Evolutionary conservation across 73 alveolate genomes (phyloP).

Genomic region (Paraurostyla sp.): DNA sequence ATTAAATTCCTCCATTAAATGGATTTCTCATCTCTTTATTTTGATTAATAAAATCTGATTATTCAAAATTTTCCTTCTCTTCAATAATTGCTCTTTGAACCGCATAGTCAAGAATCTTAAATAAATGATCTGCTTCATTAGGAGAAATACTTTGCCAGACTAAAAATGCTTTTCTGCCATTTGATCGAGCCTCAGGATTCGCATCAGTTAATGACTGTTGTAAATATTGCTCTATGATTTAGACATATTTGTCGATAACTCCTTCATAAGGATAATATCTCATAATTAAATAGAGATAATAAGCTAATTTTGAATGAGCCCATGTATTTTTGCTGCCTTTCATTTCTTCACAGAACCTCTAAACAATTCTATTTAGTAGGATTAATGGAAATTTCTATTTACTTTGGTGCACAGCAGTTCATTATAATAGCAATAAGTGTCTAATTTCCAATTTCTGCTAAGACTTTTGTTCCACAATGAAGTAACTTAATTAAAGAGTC

Average conservation of each 20-base stretch:
- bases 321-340: conserved; percentile 47
- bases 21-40: background rate
- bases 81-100: conserved; percentile 47
- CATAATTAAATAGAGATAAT: conserved; percentile 1
- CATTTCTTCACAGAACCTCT: conserved; percentile 34
- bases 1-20: too few species aligned
- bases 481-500: conserved; percentile 18
- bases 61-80: background rate
- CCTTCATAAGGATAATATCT: background rate
- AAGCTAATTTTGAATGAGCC: conserved; percentile 44
- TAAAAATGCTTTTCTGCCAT: conserved; percentile 34
- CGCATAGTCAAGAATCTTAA: conserved; percentile 7
- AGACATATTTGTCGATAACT: background rate
- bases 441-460: conserved; percentile 48
- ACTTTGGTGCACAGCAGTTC: conserved; percentile 2
- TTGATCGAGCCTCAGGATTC: conserved; percentile 48
- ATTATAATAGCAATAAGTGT: conserved; percentile 3
- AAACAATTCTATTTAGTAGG: background rate
- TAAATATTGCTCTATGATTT: background rate
- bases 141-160: background rate
- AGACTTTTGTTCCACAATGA: conserved; percentile 39
- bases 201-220: conserved; percentile 29
- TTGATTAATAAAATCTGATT: background rate
- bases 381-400: background rate
- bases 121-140: conserved; percentile 19